Evolutionary conservation across 2,329 filamentous ascomycete genomes (phyloP), one percentile per base, ranked within the genome.

Genomic region (Fusarium irregulare): DNA sequence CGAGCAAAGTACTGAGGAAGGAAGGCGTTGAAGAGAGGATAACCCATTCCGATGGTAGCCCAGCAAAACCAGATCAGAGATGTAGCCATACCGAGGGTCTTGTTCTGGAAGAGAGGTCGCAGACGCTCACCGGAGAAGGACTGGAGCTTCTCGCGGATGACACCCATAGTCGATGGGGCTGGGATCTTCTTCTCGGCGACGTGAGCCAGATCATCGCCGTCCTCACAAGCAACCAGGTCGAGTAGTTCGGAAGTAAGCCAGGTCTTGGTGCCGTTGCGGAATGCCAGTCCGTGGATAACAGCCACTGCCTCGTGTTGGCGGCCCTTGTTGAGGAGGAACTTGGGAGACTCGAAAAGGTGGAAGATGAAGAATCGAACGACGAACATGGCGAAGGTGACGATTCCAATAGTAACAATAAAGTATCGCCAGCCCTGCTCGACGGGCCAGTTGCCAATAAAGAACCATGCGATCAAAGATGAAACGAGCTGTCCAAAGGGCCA

Each of bases 11-110:
- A 96, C 72, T 96, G 92, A 1, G 93, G 93, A n/a, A 97, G 85
- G 80, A 97, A 97, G 55, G 92, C 91, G 79, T 96, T 96, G 86
- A 95, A 97, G 3, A 97, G 87, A 2, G 93, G 93, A 76, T 95
- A 97, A 4, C 90, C 93, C 88, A 97, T 92, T 64, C 93, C 93
- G 71, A 97, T 94, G 16, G 88, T 90, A 0, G 90, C 86, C 93
- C 93, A 97, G 77, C 89, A 90, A 79, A 94, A 92, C 92, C 92
- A 94, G 49, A 95, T 83, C 23, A 89, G 80, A 6, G 70, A 74
- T 2, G 87, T 89, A 41, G 86, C 83, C 55, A 82, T 71, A 54
- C 82, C 86, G 10, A 88, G 81, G 57, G 83, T 86, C 71, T 82
- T 86, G 58, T 76, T 85, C 64, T 81, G 80, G 79, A 91, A 91